A percentile compares a stretch with the other conserved stretches of the same genome.
Conservation (phyloP, 2,329 filamentous ascomycete species). For the Geosmithia flava region DNA sequence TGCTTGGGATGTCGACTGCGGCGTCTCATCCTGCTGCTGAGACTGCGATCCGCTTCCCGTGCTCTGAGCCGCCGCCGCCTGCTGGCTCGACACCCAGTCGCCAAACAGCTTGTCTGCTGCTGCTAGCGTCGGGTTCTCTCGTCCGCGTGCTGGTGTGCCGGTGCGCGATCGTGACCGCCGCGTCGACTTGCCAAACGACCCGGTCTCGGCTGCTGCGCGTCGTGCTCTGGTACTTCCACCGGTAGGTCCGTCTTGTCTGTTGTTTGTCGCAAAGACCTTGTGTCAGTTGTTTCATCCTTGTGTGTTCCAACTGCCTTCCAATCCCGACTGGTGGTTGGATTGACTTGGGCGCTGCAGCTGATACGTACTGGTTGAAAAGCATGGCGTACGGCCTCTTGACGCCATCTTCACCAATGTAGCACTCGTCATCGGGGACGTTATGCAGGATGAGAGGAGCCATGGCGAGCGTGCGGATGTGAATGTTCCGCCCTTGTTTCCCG, state of each 20-base stretch:
- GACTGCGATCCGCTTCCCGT: constrained; percentile 12
- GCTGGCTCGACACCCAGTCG: constrained; percentile 40
- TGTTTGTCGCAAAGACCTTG: not conserved
- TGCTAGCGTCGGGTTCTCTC: constrained; percentile 45
- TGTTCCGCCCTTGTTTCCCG: not conserved
- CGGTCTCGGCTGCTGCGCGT: constrained; percentile 44
- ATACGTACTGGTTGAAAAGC: constrained; percentile 47
- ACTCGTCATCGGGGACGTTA: constrained; percentile 56
- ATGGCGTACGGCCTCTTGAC: constrained; percentile 54
- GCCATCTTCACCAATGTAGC: constrained; percentile 54
- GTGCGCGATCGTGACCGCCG: constrained; percentile 50
- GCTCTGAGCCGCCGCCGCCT: constrained; percentile 12
- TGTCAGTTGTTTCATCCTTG: not conserved
- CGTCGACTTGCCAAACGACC: constrained; percentile 56
- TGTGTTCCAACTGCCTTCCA: not conserved
- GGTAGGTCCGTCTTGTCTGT: constrained; percentile 39
- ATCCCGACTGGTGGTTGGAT: not conserved
- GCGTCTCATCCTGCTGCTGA: constrained; percentile 21
- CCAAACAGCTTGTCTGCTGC: constrained; percentile 51
- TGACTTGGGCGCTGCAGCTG: not conserved
- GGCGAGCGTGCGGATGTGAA: not conserved
- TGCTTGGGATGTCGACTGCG: constrained; percentile 10
- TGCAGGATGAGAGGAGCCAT: constrained; percentile 58
- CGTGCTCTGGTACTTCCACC: constrained; percentile 31
- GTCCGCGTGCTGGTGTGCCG: constrained; percentile 38